Evolutionary conservation across 2,329 filamentous ascomycete genomes (phyloP).

Genomic region (Knufia petricola): DNA sequence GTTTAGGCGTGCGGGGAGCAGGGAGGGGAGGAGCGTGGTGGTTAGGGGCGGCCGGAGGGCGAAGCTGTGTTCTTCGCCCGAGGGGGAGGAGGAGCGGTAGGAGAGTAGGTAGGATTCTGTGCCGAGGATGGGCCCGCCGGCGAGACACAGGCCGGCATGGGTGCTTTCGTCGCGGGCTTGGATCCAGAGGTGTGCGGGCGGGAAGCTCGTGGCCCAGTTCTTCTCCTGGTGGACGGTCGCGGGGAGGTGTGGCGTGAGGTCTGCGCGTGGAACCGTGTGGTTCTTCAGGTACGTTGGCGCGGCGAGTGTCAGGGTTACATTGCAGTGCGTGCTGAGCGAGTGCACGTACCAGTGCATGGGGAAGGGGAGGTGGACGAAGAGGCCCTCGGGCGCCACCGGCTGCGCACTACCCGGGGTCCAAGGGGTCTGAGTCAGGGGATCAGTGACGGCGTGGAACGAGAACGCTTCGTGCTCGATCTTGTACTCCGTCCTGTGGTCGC

Average conservation of each 20-base stretch:
- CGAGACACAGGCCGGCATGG: neutral
- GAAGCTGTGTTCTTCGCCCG: neutral
- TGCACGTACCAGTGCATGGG: constrained; percentile 9
- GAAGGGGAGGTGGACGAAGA: constrained; percentile 1
- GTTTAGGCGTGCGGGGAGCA: neutral
- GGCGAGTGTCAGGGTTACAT: neutral
- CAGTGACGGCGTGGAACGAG: neutral
- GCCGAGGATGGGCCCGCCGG: constrained; percentile 5
- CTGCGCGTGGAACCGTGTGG: neutral
- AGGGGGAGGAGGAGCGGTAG: neutral
- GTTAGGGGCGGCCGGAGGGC: neutral
- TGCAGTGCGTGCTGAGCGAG: constrained; percentile 1
- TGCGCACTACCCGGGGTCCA: neutral
- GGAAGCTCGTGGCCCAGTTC: constrained; percentile 8
- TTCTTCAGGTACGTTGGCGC: neutral
- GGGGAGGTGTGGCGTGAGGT: neutral
- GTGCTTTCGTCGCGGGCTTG: neutral
- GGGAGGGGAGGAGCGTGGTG: neutral
- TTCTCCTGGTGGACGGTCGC: constrained; percentile 10
- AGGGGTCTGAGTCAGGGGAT: neutral
- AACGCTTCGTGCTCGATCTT: neutral
- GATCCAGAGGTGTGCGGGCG: constrained; percentile 7
- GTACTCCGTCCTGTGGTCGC: neutral
- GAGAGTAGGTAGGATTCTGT: neutral
- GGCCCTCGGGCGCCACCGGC: neutral